Evolutionary conservation across 768 basidiomycete species (phyloP), one percentile per base, ranked within the genome.

Genomic region (Lanmaoa pseudosensibilis): DNA sequence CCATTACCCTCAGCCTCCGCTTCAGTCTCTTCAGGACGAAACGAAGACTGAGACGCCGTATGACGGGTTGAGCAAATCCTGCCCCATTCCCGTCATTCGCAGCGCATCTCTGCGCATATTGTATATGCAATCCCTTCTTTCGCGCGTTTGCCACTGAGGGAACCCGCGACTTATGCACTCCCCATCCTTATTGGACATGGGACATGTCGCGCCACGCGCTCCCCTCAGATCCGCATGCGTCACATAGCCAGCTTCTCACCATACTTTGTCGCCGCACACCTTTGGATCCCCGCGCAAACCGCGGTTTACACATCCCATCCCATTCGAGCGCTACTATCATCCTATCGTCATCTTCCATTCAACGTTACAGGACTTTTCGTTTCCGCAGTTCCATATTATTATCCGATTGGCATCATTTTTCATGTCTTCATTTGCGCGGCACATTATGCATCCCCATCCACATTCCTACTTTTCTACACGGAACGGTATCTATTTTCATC

Each of bases 21-120:
- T 86, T 87, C 62, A 72, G 76, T 54, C 70, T 87, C 41, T 87
- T 86, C 68, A 73, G 84, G 50, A 78, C 76, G 19, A 77, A 78
- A 57, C 76, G 77, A 44, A 59, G 71, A 56, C 63, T 75, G 21
- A 59, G 59, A 48, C 69, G 72, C 43, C 60, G 64, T 33, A 36
- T 71, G 62, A 66, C 69, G 7, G 62, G 69, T 34, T 70, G 57
- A 72, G 47, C 51, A 25, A 21, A 0, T 21, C 16, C 23, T 37
- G 54, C 56, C 27, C 21, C 18, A 15, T 61, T 58, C 46, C 54
- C 54, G 52, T 53, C 61, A 10, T 33, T 34, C 47, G 9, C n/a
- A 48, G 49, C 57, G 66, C 63, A 50, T 38, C 32, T 30, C 32
- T 43, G 64, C 55, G 59, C 57, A 46, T 37, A 52, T n/a, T 50